Conservation (phyloP, 768 basidiomycete genomes). For the Termitomyces bulborhizus region DNA sequence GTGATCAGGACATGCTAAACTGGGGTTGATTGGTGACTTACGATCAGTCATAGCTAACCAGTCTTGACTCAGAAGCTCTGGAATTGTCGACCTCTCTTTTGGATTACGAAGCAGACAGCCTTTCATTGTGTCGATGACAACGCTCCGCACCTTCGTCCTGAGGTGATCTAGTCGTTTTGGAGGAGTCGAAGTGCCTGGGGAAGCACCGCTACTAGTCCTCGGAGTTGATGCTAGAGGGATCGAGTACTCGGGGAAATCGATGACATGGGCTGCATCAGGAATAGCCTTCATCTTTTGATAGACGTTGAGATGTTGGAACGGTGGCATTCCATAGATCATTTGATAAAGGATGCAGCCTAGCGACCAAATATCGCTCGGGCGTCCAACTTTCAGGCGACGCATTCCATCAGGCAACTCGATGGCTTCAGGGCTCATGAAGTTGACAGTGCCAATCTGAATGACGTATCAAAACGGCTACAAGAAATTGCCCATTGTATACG, state of each 20-base stretch:
- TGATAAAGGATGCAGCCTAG: conserved; percentile 97
- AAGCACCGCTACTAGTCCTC: conserved; percentile 19
- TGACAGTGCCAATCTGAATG: conserved; percentile 85
- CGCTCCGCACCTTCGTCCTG: conserved; percentile 59
- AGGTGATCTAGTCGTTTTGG: conserved; percentile 63
- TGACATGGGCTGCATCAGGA: conserved; percentile 66
- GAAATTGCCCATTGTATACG: conserved; percentile 1
- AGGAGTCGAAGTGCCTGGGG: conserved; percentile 26
- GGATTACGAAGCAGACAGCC: conserved; percentile 74
- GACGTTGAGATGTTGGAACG: conserved; percentile 81
- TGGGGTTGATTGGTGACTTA: conserved; percentile 22
- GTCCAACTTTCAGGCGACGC: conserved; percentile 89
- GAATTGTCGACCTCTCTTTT: conserved; percentile 83
- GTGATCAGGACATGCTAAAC: not conserved
- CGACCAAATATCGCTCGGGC: conserved; percentile 96
- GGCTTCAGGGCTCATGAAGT: conserved; percentile 99
- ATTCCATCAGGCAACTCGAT: conserved; percentile 85
- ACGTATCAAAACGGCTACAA: conserved; percentile 2
- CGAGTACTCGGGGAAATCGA: conserved; percentile 76
- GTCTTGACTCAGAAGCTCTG: conserved; percentile 74
- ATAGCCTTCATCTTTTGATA: conserved; percentile 94
- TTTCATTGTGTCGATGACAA: conserved; percentile 80
- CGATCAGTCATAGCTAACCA: conserved; percentile 69
- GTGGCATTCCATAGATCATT: conserved; percentile 93
- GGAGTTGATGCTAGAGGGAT: conserved; percentile 42